Evolutionary conservation across 176 grass and related monocot species (phyloP), one percentile per base, ranked within the genome.

Genomic region (Eremochloa ophiuroides): DNA sequence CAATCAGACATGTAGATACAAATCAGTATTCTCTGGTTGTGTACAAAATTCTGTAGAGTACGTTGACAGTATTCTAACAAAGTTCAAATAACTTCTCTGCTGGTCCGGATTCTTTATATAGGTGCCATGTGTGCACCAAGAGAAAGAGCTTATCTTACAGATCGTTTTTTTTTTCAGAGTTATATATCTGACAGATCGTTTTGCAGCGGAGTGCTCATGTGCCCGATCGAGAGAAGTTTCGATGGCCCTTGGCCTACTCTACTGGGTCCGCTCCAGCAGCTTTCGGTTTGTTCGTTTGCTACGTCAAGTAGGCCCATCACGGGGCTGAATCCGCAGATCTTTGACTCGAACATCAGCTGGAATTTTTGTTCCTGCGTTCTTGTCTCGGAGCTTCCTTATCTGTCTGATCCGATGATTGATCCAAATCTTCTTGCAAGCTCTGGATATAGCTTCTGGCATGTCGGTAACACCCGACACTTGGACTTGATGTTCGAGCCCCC

Each of bases 291-390:
- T 66, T 47, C 12, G 44, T 76, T 55, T 81, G 35, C 62, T 71
- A 46, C 26, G 64, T 62, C 55, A 18, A 41, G 60, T 44, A 29
- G 71, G 64, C 0, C 82, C 40, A 7, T 47, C 69, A 47, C 30
- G 79, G 39, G 46, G 72, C 26, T 77, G 72, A 71, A 71, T 59
- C 28, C 71, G 78, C 83, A 82, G 65, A 89, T 85, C 87, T 89
- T 85, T 89, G 87, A 85, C 83, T 35, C 71, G 53, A 63, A 89
- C 84, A 64, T 69, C 71, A 29, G 51, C 12, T 28, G 60, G 42
- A 67, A 80, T 28, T 34, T 85, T 59, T 44, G 61, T 58, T 66
- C 28, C 30, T 33, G 17, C 18, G 22, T 46, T 65, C 56, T 77
- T 65, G 71, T 76, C 82, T 51, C 53, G 62, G 44, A 27, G 43